Base-by-base conservation (phyloP, 2,329 filamentous ascomycete genomes). In the Verticillium klebahnii region DNA sequence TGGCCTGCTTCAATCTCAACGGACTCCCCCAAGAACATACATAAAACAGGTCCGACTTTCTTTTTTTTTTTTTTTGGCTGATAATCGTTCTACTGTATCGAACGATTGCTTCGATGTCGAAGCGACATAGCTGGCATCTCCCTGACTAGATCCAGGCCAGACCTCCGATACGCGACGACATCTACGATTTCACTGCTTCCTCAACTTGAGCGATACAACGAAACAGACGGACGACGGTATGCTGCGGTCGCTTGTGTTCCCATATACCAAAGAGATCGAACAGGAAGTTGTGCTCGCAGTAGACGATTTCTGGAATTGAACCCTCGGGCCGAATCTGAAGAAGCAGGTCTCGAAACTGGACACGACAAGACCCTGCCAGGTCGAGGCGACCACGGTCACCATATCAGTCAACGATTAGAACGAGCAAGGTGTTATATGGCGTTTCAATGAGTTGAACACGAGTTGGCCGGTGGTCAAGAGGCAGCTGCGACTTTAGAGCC, bases 301-400 rank as follows among this genome's bases (percentile, higher is more conserved):
- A 19, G 19, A 36, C n/a, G 32, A 57, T n/a, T 57, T 57, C 55
- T 36, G 55, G 55, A 37, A 57, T n/a, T 23, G 29, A 3, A 57
- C 55, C 37, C 55, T 57, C 29, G 14, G 56, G 14, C 23, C 56
- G 34, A 58, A 58, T 25, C 56, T 40, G 6, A 23, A 58, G 56
- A 58, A 58, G 11, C 29, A 58, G 23, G 31, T 58, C 32, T 58
- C 56, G 56, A 58, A 40, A 34, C 36, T 58, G 34, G 11, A 58
- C 37, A 15, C n/a, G 56, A 58, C 14, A 40, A 17, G 56, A 58
- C 17, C 56, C 56, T 58, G 37, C 36, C 2, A 58, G 36, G 34
- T 31, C 34, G 19, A 58, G 56, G 36, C 56, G 14, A 58, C 56
- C 31, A 40, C 56, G 19, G 36, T 58, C 56, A 45, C 56, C 15